Evolutionary conservation across 78 protist species (phyloP), one percentile per base, ranked within the genome.

Genomic region (Protostelium mycophagum): DNA sequence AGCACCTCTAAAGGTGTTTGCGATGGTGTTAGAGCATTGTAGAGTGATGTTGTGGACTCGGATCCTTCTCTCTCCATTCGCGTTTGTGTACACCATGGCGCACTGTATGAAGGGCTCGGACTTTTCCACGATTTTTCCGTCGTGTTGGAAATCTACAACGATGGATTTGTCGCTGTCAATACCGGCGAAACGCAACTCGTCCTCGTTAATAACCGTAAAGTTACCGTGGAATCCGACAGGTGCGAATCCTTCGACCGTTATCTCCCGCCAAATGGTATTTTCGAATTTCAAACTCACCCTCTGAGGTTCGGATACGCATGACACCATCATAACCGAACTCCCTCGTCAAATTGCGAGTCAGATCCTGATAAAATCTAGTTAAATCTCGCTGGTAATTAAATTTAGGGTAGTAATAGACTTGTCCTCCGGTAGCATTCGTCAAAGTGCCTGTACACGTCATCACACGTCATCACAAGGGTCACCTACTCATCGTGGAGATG

Each of bases 21-120:
- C 16, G 31, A 51, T 51, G 73, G 31, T 51, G 73, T 51, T 51
- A 5, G 73, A 51, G 16, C 73, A 51, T 51, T 51, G 96, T 1
- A 95, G 35, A 0, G 88, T 34, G n/a, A 90, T 35, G 0, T 95
- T 96, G 84, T 84, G 86, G 1, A 95, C 94, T 36, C 98, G 92
- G n/a, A 96, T 93, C 9, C 96, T 86, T 31, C 98, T 86, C 88
- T 95, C 96, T 84, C 98, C 94, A 38, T 91, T 90, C 25, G 89
- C 29, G 31, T 91, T 92, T 63, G 97, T 93, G 91, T 95, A 96
- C 0, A 96, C 91, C 0, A 96, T 35, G 1, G 96, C 96, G 0
- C 93, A 34, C 89, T 96, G 98, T 23, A 96, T 37, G 73, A 51
- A 51, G 1, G 84, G 39, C 28, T 84, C 91, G 34, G 88, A 83